Percentiles rank a stretch among this genome's conserved stretches.
Conservation (phyloP, 192 early-diverging fungal species). For the Powellomyces hirtus region DNA sequence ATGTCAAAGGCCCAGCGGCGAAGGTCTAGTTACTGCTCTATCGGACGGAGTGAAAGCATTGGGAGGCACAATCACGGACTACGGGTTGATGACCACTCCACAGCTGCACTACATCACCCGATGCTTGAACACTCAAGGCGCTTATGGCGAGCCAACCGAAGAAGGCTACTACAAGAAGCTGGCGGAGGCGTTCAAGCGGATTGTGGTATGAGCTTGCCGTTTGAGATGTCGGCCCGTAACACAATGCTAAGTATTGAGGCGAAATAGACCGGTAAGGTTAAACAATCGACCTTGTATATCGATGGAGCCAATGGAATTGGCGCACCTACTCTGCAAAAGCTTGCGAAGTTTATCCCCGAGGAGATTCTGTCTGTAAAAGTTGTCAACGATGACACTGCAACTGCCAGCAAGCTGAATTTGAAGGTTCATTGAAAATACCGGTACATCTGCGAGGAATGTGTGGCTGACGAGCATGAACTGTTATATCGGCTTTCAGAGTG, state of each 20-base stretch:
- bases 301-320: conserved; percentile 98
- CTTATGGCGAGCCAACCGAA: conserved; percentile 87
- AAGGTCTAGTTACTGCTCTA: conserved; percentile 73
- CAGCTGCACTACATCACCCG: conserved; percentile 94
- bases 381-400: conserved; percentile 71
- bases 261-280: conserved; percentile 66
- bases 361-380: conserved; percentile 66
- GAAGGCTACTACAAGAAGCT: conserved; percentile 94
- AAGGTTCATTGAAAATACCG: conserved; percentile 48
- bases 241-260: too few relatives aligned
- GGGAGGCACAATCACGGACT: conserved; percentile 69
- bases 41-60: conserved; percentile 77
- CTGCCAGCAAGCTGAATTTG: conserved; percentile 78
- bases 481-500: conserved; percentile 53
- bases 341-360: conserved; percentile 63
- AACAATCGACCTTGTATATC: conserved; percentile 68
- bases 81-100: conserved; percentile 90
- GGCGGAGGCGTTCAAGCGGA: conserved; percentile 72
- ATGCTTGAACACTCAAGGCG: conserved; percentile 76
- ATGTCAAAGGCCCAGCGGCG: conserved; percentile 88
- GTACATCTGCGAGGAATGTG: neutral
- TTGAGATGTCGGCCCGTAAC: too few relatives aligned
- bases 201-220: conserved; percentile 72
- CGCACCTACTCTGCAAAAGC: conserved; percentile 80
- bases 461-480: neutral